A percentile compares a stretch with the other conserved stretches of the same genome.
Evolutionary conservation across 1,284 basidiomycete species (phyloP).

Genomic region (Ustilago trichophora): DNA sequence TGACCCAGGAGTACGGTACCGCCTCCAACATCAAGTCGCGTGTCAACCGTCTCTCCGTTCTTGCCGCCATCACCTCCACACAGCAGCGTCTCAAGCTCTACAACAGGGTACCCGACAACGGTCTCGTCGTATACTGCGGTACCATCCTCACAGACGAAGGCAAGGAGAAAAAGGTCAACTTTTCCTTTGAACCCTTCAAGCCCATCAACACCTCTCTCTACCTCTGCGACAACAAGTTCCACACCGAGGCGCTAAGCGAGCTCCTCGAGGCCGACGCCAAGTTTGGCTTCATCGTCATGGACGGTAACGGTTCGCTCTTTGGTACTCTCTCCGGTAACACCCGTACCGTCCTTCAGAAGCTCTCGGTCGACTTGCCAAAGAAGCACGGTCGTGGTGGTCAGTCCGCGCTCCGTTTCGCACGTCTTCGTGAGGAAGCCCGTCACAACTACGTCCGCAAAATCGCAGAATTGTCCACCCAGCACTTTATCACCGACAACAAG

Average conservation of each 20-base stretch:
- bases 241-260: slow-evolving; percentile 95
- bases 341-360: slow-evolving; percentile 95
- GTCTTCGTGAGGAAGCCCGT: slow-evolving; percentile 97
- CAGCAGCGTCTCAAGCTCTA: slow-evolving; percentile 98
- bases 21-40: slow-evolving; percentile 98
- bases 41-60: slow-evolving; percentile 95
- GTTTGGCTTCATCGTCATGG: slow-evolving; percentile 99
- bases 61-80: slow-evolving; percentile 98
- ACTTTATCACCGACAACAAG: slow-evolving; percentile 97
- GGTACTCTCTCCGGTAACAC: slow-evolving; percentile 97
- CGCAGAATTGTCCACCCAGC: slow-evolving; percentile 93
- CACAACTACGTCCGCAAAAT: slow-evolving; percentile 99
- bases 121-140: slow-evolving; percentile 88
- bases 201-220: slow-evolving; percentile 96
- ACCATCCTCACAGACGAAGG: slow-evolving; percentile 94
- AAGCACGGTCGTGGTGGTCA: slow-evolving; percentile 99
- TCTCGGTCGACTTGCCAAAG: slow-evolving; percentile 98
- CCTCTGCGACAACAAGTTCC: slow-evolving; percentile 99
- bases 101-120: slow-evolving; percentile 87
- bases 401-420: slow-evolving; percentile 98
- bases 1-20: slow-evolving; percentile 91
- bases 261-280: slow-evolving; percentile 96
- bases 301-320: slow-evolving; percentile 95
- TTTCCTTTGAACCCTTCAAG: slow-evolving; percentile 91
- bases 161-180: slow-evolving; percentile 89